Evolutionary conservation across 805 yeast genomes (phyloP).

Genomic region (Myxozyma sirexii): DNA sequence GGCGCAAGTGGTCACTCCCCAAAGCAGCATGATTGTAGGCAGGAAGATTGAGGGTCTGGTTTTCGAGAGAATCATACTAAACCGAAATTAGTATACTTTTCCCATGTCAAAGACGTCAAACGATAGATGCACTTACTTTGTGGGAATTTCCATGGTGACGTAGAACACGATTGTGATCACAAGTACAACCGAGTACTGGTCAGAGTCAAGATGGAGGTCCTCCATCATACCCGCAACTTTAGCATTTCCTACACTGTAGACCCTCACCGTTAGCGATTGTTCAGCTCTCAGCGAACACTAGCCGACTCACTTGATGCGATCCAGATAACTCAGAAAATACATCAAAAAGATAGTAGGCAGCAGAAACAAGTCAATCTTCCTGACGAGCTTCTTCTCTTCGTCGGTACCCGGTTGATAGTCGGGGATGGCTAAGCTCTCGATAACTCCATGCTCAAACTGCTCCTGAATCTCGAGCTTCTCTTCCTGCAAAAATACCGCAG

Average conservation of each 20-base stretch:
- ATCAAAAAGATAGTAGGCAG: slow-evolving; percentile 50
- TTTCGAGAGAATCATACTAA: slow-evolving; percentile 14
- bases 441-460: slow-evolving; percentile 8
- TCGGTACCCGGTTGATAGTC: slow-evolving; percentile 3
- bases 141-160: slow-evolving; percentile 46
- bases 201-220: slow-evolving; percentile 48
- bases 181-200: slow-evolving; percentile 50
- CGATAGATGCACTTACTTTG: slow-evolving; percentile 40
- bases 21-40: slow-evolving; percentile 42
- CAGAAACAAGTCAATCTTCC: slow-evolving; percentile 50
- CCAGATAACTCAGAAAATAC: slow-evolving; percentile 46
- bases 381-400: slow-evolving; percentile 32
- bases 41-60: slow-evolving; percentile 38
- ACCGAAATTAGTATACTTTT: slow-evolving; percentile 37
- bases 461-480: slow-evolving; percentile 5
- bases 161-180: slow-evolving; percentile 45
- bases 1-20: slow-evolving; percentile 65
- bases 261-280: slow-evolving; percentile 54
- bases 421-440: neutral
- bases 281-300: slow-evolving; percentile 34
- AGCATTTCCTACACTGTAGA: slow-evolving; percentile 49
- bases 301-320: slow-evolving; percentile 12
- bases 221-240: slow-evolving; percentile 50
- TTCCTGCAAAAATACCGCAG: neutral
- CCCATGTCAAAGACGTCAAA: slow-evolving; percentile 41